A percentile compares a stretch with the other conserved stretches of the same genome.
phyloP scores from a whole-genome alignment of 371 early-diverging fungal genomes.

The Mortierella sp. region DNA sequence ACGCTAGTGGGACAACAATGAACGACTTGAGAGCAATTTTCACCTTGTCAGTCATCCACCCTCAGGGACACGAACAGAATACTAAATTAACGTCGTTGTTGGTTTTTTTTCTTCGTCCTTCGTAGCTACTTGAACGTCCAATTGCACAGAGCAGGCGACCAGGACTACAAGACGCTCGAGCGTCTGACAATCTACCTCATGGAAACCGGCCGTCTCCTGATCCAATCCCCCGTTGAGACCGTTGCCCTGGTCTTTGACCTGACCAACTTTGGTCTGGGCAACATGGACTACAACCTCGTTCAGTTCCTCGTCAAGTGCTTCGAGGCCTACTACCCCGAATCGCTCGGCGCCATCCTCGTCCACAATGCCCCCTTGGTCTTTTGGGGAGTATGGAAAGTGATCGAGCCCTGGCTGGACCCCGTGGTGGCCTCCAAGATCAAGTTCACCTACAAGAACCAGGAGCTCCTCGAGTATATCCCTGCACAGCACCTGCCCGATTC shows the following conservation, averaged over 20 bases:
- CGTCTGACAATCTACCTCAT: slow-evolving; percentile 78
- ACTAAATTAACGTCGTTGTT: too few relatives aligned
- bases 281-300: slow-evolving; percentile 81
- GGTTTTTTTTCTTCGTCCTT: not conserved
- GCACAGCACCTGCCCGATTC: slow-evolving; percentile 45
- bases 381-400: slow-evolving; percentile 81
- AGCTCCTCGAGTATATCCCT: slow-evolving; percentile 73
- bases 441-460: slow-evolving; percentile 76
- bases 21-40: not conserved
- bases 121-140: slow-evolving; percentile 67
- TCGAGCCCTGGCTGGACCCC: slow-evolving; percentile 84
- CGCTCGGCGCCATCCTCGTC: slow-evolving; percentile 79
- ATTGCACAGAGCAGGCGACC: slow-evolving; percentile 64
- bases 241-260: slow-evolving; percentile 81
- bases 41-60: not conserved
- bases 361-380: slow-evolving; percentile 91
- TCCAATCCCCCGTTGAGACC: slow-evolving; percentile 78
- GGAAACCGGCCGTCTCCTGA: slow-evolving; percentile 81
- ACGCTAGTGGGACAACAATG: not conserved
- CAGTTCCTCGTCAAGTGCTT: slow-evolving; percentile 86
- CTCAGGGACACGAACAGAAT: too few relatives aligned
- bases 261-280: slow-evolving; percentile 81
- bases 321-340: slow-evolving; percentile 92
- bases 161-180: slow-evolving; percentile 63
- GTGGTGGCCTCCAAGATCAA: slow-evolving; percentile 85